Conservation (phyloP, 106 monocot species). For the Xerophyta viscosa region DNA sequence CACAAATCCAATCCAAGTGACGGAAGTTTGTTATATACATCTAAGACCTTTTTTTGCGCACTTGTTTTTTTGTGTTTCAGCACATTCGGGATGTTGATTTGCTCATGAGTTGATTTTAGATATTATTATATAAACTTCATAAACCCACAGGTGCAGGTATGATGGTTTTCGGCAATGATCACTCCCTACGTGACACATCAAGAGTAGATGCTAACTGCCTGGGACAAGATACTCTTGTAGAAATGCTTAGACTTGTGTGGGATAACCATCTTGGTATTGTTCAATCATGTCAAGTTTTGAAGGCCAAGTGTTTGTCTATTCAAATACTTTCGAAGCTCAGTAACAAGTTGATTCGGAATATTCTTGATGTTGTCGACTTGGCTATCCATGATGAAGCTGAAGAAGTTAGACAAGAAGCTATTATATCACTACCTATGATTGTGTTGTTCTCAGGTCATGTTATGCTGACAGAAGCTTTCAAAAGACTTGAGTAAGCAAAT, state of each 20-base stretch:
- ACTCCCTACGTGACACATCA: constrained; percentile 16
- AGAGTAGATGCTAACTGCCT: constrained; percentile 8
- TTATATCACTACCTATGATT: constrained; percentile 64
- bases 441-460: constrained; percentile 52
- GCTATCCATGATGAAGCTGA: constrained; percentile 65
- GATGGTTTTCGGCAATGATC: constrained; percentile 34
- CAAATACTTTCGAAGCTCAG: constrained; percentile 56
- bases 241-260: constrained; percentile 60
- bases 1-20: too few relatives aligned
- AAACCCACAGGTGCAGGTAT: constrained; percentile 19
- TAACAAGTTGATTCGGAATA: constrained; percentile 17
- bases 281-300: constrained; percentile 19
- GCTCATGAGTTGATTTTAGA: too few relatives aligned
- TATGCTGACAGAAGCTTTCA: constrained; percentile 27
- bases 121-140: constrained; percentile 24
- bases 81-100: too few relatives aligned
- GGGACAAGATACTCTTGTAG: constrained; percentile 30
- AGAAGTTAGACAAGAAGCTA: constrained; percentile 63
- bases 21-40: too few relatives aligned
- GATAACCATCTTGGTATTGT: constrained; percentile 12
- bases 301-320: constrained; percentile 48
- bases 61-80: too few relatives aligned
- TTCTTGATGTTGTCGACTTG: constrained; percentile 65
- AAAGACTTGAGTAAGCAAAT: constrained; percentile 56
- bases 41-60: too few relatives aligned